Percentiles rank a stretch among this genome's conserved stretches.
Evolutionary conservation across 768 basidiomycete species (phyloP).

Genomic region (Antrodiella citrinella): DNA sequence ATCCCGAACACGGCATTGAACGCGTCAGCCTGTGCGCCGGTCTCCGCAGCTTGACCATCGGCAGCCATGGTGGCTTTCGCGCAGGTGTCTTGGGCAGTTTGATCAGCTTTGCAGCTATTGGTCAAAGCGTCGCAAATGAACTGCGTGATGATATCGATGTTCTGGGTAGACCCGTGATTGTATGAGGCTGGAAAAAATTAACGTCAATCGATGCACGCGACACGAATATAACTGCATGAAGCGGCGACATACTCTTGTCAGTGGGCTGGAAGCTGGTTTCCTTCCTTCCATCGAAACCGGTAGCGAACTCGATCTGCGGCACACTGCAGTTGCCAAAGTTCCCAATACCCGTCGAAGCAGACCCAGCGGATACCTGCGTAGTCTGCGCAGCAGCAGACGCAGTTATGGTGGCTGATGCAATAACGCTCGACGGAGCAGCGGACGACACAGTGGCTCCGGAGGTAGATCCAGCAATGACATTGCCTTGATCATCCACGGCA

Average conservation of each 20-base stretch:
- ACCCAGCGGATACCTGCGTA: not conserved
- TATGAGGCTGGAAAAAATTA: constrained; percentile 9
- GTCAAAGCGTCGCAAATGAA: constrained; percentile 43
- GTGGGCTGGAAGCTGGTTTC: constrained; percentile 49
- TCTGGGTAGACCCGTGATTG: constrained; percentile 23
- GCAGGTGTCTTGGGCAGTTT: constrained; percentile 10
- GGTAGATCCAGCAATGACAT: constrained; percentile 21
- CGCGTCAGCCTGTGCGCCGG: constrained; percentile 18
- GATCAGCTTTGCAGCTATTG: constrained; percentile 33
- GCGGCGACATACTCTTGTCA: constrained; percentile 29
- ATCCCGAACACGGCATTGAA: constrained; percentile 14
- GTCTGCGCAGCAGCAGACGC: constrained; percentile 3
- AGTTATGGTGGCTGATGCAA: constrained; percentile 8
- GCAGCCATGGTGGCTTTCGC: constrained; percentile 5
- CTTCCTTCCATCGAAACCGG: constrained; percentile 43
- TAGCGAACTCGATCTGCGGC: constrained; percentile 46
- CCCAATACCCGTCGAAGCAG: not conserved
- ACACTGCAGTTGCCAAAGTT: constrained; percentile 45
- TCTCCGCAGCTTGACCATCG: constrained; percentile 28
- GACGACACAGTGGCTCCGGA: constrained; percentile 11
- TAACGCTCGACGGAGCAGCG: constrained; percentile 11
- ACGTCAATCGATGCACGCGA: not conserved
- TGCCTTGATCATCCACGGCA: constrained; percentile 38
- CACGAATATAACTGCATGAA: not conserved
- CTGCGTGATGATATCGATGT: constrained; percentile 46